Base-by-base conservation (phyloP, 108 stramenopile species). In the Cyclotella kingstonii region DNA sequence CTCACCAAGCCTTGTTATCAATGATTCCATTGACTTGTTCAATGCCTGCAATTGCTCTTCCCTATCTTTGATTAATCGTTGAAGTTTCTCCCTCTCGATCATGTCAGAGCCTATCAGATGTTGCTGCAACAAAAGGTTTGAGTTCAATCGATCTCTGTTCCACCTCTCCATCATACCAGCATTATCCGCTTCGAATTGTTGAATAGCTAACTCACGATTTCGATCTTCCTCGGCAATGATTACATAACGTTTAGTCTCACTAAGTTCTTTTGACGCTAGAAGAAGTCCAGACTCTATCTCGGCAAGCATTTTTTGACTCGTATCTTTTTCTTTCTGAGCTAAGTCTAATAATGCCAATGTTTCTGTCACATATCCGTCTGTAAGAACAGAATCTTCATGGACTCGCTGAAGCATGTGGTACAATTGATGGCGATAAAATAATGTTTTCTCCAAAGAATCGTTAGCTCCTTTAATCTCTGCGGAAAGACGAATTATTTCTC, bases 391-490 rank as follows among this genome's bases (percentile, higher is more conserved):
- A 46, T 86, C 85, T 22, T 67, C 66, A 38, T 78, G 53, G 4
- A 84, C 59, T 21, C 87, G 65, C 48, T 70, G 49, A 10, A 65
- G 66, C 82, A 89, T 86, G 60, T 83, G 78, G 28, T 86, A 58
- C 26, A 89, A 62, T 60, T 83, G 63, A 40, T 82, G 70, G 46
- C 80, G 76, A 66, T 86, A 86, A 43, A 81, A 78, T 21, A 84
- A 54, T 45, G 54, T 66, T 21, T 39, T 38, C 46, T 85, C 84
- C 21, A 79, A 77, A 28, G 54, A 73, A 40, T 45, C 36, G 49
- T 80, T 67, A 11, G 63, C 71, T 26, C 78, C 73, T 19, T 84
- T 35, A 34, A 86, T 84, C 41, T 82, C 82, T 5, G 51, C 49
- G 17, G 56, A 47, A 31, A 87, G 76, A 31, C 57, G 73, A 31